These are phyloP conservation scores for Rutstroemia sp. DNA, from an alignment of 2,329 filamentous ascomycete species.

Conservation along the genomic window DNA sequence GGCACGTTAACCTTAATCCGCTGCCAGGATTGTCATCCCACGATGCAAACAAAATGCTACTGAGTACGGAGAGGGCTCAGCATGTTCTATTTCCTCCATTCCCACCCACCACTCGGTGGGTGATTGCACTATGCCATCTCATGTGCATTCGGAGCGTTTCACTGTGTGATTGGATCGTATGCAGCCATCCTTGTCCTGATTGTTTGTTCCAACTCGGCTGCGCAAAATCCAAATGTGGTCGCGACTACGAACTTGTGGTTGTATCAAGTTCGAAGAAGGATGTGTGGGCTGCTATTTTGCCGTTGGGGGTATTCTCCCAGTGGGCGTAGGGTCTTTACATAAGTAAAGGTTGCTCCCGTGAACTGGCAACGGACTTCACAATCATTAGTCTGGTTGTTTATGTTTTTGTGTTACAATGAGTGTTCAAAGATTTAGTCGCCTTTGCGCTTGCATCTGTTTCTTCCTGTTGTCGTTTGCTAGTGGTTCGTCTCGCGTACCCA, in stretches of 20 bases:
- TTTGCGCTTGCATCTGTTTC: constrained; percentile 2
- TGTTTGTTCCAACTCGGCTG: background rate
- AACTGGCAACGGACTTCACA: background rate
- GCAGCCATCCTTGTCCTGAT: background rate
- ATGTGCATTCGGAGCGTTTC: background rate
- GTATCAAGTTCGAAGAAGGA: too few species aligned
- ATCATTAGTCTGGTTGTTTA: too few species aligned
- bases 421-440: background rate
- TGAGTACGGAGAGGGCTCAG: too few species aligned
- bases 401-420: background rate
- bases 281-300: too few species aligned
- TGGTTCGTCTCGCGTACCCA: background rate
- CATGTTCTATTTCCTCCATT: too few species aligned
- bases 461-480: background rate
- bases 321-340: background rate
- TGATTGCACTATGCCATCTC: too few species aligned
- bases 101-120: too few species aligned
- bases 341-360: background rate
- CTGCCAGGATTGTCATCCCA: too few species aligned
- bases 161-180: background rate
- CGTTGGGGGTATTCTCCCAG: too few species aligned
- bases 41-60: too few species aligned
- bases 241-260: too few species aligned
- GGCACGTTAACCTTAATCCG: too few species aligned
- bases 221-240: background rate